These are phyloP conservation scores for Suillus lakei DNA, from an alignment of 768 basidiomycete species.

Conservation along the genomic window DNA sequence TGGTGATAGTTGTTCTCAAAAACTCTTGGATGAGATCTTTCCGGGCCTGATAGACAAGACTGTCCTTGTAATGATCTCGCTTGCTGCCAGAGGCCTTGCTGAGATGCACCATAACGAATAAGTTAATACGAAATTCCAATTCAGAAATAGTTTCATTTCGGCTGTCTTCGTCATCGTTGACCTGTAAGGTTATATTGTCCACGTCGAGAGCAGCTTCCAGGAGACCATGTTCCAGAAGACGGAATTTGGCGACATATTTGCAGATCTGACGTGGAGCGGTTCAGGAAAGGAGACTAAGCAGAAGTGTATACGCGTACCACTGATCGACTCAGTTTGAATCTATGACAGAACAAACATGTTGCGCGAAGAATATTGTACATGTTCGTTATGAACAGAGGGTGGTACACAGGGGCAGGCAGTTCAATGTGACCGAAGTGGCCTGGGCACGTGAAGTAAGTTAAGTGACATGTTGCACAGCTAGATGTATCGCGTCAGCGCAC, in stretches of 20 bases:
- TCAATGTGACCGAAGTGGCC: constrained; percentile 99
- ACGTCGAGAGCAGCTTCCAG: constrained; percentile 79
- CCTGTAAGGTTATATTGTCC: constrained; percentile 63
- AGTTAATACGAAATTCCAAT: constrained; percentile 64
- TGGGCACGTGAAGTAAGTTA: constrained; percentile 93
- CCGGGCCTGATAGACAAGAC: constrained; percentile 83
- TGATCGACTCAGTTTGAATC: constrained; percentile 80
- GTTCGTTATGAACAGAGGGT: constrained; percentile 94
- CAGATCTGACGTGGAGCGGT: constrained; percentile 54
- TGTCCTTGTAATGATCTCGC: constrained; percentile 89
- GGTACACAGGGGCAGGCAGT: constrained; percentile 92
- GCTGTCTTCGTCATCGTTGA: constrained; percentile 40
- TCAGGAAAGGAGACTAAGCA: constrained; percentile 16
- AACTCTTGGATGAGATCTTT: constrained; percentile 86
- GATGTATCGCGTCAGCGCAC: constrained; percentile 15
- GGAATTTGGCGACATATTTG: constrained; percentile 86
- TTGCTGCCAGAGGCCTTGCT: constrained; percentile 52
- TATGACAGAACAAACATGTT: constrained; percentile 93
- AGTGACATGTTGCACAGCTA: constrained; percentile 92
- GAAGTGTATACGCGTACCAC: constrained; percentile 50
- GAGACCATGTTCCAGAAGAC: constrained; percentile 87
- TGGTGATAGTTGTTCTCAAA: constrained; percentile 65
- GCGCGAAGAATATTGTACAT: constrained; percentile 87
- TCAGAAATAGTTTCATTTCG: constrained; percentile 63
- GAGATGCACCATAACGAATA: constrained; percentile 64